Base-by-base conservation (phyloP, 2,329 filamentous ascomycete genomes). In the Exophiala xenobiotica region DNA sequence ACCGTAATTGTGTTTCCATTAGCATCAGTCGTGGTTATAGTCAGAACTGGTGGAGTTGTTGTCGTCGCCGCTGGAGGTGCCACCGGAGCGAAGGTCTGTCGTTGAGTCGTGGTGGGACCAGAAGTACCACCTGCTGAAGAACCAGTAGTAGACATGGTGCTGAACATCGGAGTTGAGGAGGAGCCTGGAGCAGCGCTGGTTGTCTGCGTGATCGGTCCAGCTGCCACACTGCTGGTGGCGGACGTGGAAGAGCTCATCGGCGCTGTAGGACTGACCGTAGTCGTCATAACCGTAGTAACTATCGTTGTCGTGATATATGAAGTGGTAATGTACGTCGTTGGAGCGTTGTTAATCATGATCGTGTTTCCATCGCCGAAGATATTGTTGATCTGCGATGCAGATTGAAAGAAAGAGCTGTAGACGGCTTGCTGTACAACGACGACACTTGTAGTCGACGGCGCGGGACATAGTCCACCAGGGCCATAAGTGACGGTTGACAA, bases 221-320 rank as follows among this genome's bases (percentile, higher is more conserved):
- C 39, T 14, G 24, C 42, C 23, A 7, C 44, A 31, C 51, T 29
- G 46, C 41, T 47, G 23, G 51, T 48, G 20, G 9, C 11, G 16
- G 43, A 27, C 11, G 9, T 31, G 8, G 35, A 44, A 27, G 54
- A 35, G 29, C 24, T 45, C 6, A 14, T 37, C 18, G 46, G 20
- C 19, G 29, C 46, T 9, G 38, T 37, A 23, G 43, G 18, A 22
- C 16, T 49, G 27, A 18, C 33, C 23, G 41, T 18, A 14, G 51
- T 46, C 2, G 27, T 38, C 12, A 43, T 47, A 26, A 42, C 23
- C 19, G 55, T 58, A 14, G 50, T 52, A 11, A 54, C 24, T 31
- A 61, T 54, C 29, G 56, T 58, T 7, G 54, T 57, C n/a, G 56
- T 59, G 40, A 58, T 55, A 38, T 55, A 54, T 49, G 56, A 54